phyloP scores from a whole-genome alignment of 345 rosid genomes.

The Salix viminalis region DNA sequence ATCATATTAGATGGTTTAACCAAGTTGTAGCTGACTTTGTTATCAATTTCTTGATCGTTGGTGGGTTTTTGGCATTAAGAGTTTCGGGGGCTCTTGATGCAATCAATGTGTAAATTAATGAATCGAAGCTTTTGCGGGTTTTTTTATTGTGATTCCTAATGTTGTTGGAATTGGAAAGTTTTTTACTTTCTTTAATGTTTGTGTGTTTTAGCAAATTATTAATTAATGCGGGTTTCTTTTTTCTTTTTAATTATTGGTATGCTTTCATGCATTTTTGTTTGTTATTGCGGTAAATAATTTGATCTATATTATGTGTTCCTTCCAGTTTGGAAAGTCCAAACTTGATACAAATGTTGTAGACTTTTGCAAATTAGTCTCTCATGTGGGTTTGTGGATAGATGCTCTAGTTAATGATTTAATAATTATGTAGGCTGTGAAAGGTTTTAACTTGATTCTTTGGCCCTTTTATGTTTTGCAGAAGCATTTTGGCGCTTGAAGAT shows the following conservation, averaged over 20 bases:
- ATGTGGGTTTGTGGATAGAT: conserved; percentile 7
- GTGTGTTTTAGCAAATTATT: background rate
- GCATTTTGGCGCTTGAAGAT: conserved; percentile 51
- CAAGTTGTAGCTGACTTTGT: background rate
- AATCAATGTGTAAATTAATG: conserved; percentile 3
- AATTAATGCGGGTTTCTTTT: background rate
- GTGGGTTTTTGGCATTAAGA: background rate
- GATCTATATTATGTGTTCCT: background rate
- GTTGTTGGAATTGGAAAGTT: background rate
- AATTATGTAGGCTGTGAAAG: background rate
- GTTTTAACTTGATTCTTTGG: background rate
- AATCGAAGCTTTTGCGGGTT: background rate
- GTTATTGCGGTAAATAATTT: background rate
- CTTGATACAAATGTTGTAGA: background rate
- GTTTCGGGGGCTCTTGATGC: conserved; percentile 1
- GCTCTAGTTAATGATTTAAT: background rate
- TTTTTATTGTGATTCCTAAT: background rate
- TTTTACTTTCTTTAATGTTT: background rate
- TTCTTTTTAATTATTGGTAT: too few relatives aligned
- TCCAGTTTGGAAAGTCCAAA: background rate
- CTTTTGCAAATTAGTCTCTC: background rate
- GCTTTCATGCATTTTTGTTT: background rate
- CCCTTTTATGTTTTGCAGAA: conserved; percentile 31
- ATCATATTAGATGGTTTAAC: background rate
- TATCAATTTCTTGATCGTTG: background rate